phyloP scores from a whole-genome alignment of 1,139 yeast genomes.

The Entelexis paramagnoliae region DNA sequence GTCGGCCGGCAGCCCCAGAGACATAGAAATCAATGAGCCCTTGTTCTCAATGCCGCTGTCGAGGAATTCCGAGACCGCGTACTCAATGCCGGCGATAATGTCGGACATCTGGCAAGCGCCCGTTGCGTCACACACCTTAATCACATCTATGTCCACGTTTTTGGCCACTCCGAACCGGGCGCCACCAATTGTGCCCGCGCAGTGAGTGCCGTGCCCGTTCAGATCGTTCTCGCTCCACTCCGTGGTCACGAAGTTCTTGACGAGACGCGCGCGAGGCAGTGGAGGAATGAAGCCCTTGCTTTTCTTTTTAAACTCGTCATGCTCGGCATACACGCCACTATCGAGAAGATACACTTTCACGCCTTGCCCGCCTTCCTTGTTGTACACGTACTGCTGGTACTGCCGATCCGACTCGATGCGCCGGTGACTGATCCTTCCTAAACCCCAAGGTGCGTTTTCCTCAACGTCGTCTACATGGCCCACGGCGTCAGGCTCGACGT shows the following conservation, averaged over 20 bases:
- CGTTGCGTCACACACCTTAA: slow-evolving; percentile 5
- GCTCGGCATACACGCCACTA: slow-evolving; percentile 74
- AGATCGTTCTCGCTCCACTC: slow-evolving; percentile 72
- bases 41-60: background rate
- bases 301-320: slow-evolving; percentile 47
- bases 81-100: slow-evolving; percentile 62
- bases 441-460: slow-evolving; percentile 7
- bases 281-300: background rate
- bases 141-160: slow-evolving; percentile 4
- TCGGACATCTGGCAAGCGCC: slow-evolving; percentile 25
- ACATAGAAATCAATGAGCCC: slow-evolving; percentile 46
- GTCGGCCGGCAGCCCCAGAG: slow-evolving; percentile 34
- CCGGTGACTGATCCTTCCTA: slow-evolving; percentile 10
- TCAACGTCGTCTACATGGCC: slow-evolving; percentile 2
- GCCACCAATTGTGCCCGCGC: slow-evolving; percentile 81
- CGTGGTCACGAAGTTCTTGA: slow-evolving; percentile 46
- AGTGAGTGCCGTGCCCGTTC: slow-evolving; percentile 46
- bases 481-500: background rate
- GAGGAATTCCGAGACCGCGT: slow-evolving; percentile 44
- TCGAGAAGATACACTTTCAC: slow-evolving; percentile 75
- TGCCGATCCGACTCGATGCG: background rate
- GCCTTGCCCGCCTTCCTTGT: slow-evolving; percentile 20
- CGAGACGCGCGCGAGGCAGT: background rate
- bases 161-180: slow-evolving; percentile 22
- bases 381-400: slow-evolving; percentile 2